Percentiles rank a stretch among this genome's conserved stretches.
These are phyloP conservation scores for Colletotrichum orchidophilum DNA, from an alignment of 2,329 filamentous ascomycete species.

Conservation along the genomic window DNA sequence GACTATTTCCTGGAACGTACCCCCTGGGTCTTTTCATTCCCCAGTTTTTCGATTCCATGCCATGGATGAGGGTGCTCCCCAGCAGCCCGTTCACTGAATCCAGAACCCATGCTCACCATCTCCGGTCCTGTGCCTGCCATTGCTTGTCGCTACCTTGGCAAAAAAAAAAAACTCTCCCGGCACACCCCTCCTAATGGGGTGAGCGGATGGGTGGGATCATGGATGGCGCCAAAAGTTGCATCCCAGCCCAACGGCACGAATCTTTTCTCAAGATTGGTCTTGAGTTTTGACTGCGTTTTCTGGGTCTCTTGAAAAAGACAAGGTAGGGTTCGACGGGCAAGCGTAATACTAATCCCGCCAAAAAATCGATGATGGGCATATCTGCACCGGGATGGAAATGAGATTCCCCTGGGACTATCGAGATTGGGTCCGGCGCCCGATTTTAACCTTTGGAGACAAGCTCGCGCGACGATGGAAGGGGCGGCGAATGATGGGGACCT, in stretches of 20 bases:
- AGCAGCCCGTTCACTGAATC: conserved; percentile 6
- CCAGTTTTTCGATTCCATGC: conserved; percentile 22
- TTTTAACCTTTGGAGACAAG: conserved; percentile 20
- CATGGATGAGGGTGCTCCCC: conserved; percentile 10
- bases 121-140: background rate
- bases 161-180: background rate
- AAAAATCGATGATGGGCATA: conserved; percentile 19
- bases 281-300: background rate
- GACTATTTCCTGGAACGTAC: background rate
- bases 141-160: background rate
- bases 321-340: background rate
- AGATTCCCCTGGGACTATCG: conserved; percentile 29
- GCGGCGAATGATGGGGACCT: background rate
- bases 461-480: background rate
- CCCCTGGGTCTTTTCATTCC: conserved; percentile 4
- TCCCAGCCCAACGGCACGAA: conserved; percentile 12
- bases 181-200: conserved; percentile 3
- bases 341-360: background rate
- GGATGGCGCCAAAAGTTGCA: conserved; percentile 1
- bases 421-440: conserved; percentile 25
- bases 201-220: background rate
- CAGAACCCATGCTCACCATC: conserved; percentile 21
- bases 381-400: conserved; percentile 18
- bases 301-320: background rate
- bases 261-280: conserved; percentile 7